Base-by-base conservation (phyloP, 345 rosid genomes). In the Psidium friedrichsthalianum region DNA sequence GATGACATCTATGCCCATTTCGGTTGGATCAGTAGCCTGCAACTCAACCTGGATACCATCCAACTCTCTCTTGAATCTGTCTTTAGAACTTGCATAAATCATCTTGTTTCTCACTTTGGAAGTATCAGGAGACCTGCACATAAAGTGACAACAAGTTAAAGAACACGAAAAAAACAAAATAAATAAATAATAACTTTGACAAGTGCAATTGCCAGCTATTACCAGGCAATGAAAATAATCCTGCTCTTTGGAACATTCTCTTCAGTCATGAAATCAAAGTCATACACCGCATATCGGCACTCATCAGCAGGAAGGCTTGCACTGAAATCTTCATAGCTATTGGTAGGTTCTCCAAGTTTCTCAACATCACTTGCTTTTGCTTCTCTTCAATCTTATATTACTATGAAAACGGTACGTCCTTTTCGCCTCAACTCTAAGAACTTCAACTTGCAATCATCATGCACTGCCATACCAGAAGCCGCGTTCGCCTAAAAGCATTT, bases 221-320 rank as follows among this genome's bases (percentile, higher is more conserved):
- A 84, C 86, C 86, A 80, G 86, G 83, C 74, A 85, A 56, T 80
- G 74, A 85, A 85, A 51, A 76, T 32, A 56, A 85, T 55, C 83
- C 86, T 85, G 83, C 86, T 85, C 86, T 80, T 56, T 81, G 56
- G 83, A 51, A 22, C 47, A 42, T 78, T 85, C 78, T 78, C 83
- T 40, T 69, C 57, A 15, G 85, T 84, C 84, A 82, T 56, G 20
- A 82, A 82, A 42, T 82, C 84, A 82, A 82, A 84, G 78, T 84
- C 85, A 84, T 78, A 85, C 69, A 85, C 74, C 49, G 86, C 86
- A 56, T 85, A 85, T 78, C 86, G 47, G 83, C 86, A 85, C 82
- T 80, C 83, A 51, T 81, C 82, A 52, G 83, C 83, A 85, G 83
- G 86, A 57, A 84, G 86, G 81, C 86, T 84, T 10, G 82, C 86